Evolutionary conservation across 2,329 filamentous ascomycete species (phyloP), one percentile per base, ranked within the genome.

Genomic region (Emergomyces orientalis): DNA sequence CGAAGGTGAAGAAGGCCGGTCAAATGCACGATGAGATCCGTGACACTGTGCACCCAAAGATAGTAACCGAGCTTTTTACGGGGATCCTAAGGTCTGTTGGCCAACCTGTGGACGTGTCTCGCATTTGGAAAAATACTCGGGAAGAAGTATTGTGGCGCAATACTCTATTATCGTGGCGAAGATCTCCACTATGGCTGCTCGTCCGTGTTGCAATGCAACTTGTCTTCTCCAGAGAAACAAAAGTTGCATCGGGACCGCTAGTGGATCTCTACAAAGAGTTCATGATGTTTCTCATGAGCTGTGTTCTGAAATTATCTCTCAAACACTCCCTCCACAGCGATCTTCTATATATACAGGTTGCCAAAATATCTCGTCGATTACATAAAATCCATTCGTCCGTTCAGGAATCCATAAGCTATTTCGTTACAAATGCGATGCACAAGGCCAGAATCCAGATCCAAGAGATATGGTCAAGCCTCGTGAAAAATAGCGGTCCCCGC

Each of bases 181-280:
- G 80, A 54, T 85, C 82, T 14, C 74, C 83, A 0, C 63, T 81
- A 0, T 87, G 83, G 83, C 72, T 86, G 0, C 72, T 85, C 0
- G 62, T 86, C 2, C 80, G 84, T 0, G 81, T 84, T 0, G 69
- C 75, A 0, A 64, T 84, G 2, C 82, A 86, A 60, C 69, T 73
- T 19, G 0, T 80, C 76, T 25, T 72, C 82, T 65, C 74, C 82
- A 69, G 63, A 72, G 0, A 60, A 64, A 0, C 63, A 82, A 6
- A 66, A 82, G n/a, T 45, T 25, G 11, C 22, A 71, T 0, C 22
- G 59, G 0, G 19, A 83, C 83, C 64, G 66, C 83, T 13, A 63
- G 65, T 6, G 3, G 22, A 25, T 5, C 59, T 60, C 8, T 86
- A 84, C 72, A 86, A 86, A 62, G 65, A 68, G 0, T 80, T 81